These are phyloP conservation scores for Smallanthus sonchifolius DNA, from an alignment of 129 eudicot species.

Conservation along the genomic window DNA sequence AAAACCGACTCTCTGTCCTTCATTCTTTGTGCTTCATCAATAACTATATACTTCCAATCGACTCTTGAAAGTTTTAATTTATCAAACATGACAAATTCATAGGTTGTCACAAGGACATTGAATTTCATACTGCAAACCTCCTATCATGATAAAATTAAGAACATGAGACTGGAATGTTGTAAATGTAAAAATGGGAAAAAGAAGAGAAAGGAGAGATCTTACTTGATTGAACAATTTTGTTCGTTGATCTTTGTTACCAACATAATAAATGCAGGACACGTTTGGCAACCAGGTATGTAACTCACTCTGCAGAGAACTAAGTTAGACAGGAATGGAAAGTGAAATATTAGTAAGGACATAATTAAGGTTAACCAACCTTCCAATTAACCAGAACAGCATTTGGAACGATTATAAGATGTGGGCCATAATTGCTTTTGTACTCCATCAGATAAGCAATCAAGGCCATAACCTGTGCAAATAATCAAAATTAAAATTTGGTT, in stretches of 20 bases:
- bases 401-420: conserved; percentile 97
- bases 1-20: conserved; percentile 97
- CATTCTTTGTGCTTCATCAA: conserved; percentile 99
- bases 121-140: conserved; percentile 90
- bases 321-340: not conserved
- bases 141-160: conserved; percentile 33
- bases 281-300: conserved; percentile 89
- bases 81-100: conserved; percentile 94
- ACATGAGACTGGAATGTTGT: not conserved
- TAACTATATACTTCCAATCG: conserved; percentile 93
- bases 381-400: conserved; percentile 99
- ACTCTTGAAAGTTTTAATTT: conserved; percentile 82
- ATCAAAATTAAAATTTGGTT: not conserved
- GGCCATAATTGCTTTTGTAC: conserved; percentile 96
- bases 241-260: conserved; percentile 87
- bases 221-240: conserved; percentile 87
- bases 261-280: conserved; percentile 91
- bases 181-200: not conserved
- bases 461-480: conserved; percentile 78
- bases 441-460: conserved; percentile 98
- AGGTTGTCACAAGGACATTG: conserved; percentile 96
- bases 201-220: conserved; percentile 17
- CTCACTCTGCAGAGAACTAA: conserved; percentile 63
- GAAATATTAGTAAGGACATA: not conserved
- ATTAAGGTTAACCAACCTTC: conserved; percentile 57